A percentile compares a stretch with the other conserved stretches of the same genome.
These are phyloP conservation scores for Avena sativa DNA, from an alignment of 176 grass and related monocot genomes.

Conservation along the genomic window DNA sequence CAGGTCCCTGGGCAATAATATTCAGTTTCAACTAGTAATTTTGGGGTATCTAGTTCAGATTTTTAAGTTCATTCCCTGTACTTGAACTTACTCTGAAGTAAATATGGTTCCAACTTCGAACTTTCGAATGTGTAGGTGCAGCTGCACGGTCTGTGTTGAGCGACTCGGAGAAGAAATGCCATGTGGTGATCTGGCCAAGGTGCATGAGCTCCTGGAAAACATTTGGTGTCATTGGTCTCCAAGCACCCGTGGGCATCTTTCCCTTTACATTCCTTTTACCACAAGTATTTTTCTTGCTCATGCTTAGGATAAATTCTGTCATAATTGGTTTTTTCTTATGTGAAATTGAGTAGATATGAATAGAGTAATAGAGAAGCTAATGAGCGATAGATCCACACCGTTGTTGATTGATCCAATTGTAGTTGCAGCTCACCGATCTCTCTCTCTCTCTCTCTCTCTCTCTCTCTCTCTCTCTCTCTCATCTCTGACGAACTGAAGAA, in stretches of 20 bases:
- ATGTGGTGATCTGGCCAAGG: constrained; percentile 67
- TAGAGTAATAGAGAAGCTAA: too few species aligned
- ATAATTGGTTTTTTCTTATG: too few species aligned
- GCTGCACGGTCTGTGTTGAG: constrained; percentile 16
- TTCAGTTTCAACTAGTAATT: not conserved
- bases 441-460: too few species aligned
- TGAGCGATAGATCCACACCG: too few species aligned
- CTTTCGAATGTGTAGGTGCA: constrained; percentile 25
- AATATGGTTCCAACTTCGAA: not conserved
- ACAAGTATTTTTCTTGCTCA: too few species aligned
- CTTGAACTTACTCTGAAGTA: not conserved
- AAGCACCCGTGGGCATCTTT: constrained; percentile 71
- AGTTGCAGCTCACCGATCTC: too few species aligned
- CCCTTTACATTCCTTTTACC: constrained; percentile 15
- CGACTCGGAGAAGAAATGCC: constrained; percentile 58
- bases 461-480: too few species aligned
- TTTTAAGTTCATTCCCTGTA: not conserved
- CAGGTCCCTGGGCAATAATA: not conserved
- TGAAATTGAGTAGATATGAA: too few species aligned
- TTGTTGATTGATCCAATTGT: too few species aligned
- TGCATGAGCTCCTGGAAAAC: constrained; percentile 87
- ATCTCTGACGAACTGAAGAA: too few species aligned
- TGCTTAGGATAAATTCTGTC: too few species aligned
- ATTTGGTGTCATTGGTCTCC: constrained; percentile 79
- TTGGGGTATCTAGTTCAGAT: not conserved